Evolutionary conservation across 495 filamentous ascomycete species (phyloP), one percentile per base, ranked within the genome.

Genomic region (Penicillium crystallinum): DNA sequence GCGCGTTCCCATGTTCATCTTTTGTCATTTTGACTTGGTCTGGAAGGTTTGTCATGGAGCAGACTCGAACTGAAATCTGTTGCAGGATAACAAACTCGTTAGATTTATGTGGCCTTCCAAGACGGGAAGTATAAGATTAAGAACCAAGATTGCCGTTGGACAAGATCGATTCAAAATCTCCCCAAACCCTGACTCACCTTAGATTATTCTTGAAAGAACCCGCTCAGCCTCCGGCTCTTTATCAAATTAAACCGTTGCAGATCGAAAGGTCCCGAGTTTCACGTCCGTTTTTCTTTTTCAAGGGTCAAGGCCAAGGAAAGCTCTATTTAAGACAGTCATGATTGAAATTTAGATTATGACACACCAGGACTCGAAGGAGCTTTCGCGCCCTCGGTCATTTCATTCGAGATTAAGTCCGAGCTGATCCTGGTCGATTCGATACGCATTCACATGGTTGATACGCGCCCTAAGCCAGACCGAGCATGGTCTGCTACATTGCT

Each of bases 1-100:
- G 38, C 30, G 42, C 33, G 23, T 18, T 27, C 4, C 14, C 21
- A 4, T 38, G 15, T 9, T 59, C 19, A 14, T 41, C 14, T 10
- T 44, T 44, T 7, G 23, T 27, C 23, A 27, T 27, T 27, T 27
- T 27, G 23, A 7, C 23, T 27, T 27, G 23, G 3, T 27, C 3
- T 3, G 3, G 3, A 27, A 27, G 25, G 27, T 31, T 17, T 19
- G 12, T 37, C 72, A 55, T 79, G 77, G 23, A 22, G n/a, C 17
- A 15, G 31, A 14, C 30, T 14, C 11, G 23, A 27, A 7, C 15
- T 33, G 14, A 4, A 23, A 34, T n/a, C 43, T 34, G 29, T 4
- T 21, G 18, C n/a, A 33, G n/a, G n/a, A n/a, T n/a, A n/a, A n/a
- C n/a, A n/a, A n/a, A n/a, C n/a, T n/a, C n/a, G n/a, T n/a, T n/a